A percentile compares a stretch with the other conserved stretches of the same genome.
Conservation (phyloP, 208 protist genomes). For the Balamuthia mandrillaris region DNA sequence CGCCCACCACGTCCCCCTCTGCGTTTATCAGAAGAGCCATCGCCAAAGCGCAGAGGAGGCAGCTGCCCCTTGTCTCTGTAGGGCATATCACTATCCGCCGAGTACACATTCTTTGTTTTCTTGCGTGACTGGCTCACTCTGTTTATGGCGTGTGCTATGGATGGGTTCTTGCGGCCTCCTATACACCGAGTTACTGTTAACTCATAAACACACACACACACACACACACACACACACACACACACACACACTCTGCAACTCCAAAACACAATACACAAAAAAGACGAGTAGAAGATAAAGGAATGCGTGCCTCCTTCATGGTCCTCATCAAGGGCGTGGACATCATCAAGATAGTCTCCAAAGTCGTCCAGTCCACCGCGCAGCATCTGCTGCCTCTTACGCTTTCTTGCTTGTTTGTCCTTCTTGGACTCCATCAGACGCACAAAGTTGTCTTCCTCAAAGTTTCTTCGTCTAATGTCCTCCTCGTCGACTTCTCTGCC, state of each 20-base stretch:
- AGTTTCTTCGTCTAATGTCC: neutral
- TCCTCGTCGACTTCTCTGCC: neutral
- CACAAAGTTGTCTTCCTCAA: slow-evolving; percentile 44
- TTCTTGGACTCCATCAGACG: slow-evolving; percentile 44
- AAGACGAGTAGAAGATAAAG: too few species aligned
- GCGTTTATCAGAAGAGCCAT: neutral
- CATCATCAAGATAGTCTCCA: slow-evolving; percentile 12
- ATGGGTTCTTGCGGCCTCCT: neutral
- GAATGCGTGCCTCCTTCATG: neutral
- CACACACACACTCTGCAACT: too few species aligned
- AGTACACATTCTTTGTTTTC: neutral
- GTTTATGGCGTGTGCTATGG: neutral
- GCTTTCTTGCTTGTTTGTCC: slow-evolving; percentile 21
- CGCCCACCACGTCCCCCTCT: neutral
- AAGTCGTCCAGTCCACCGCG: slow-evolving; percentile 6
- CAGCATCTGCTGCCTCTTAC: slow-evolving; percentile 1
- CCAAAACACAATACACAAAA: too few species aligned
- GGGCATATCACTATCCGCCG: too few species aligned
- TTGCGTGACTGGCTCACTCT: neutral
- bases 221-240: too few species aligned
- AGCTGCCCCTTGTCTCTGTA: neutral
- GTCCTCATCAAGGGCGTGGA: neutral
- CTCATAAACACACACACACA: neutral
- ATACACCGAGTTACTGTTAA: slow-evolving; percentile 1
- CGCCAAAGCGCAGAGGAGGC: neutral